Evolutionary conservation across 768 basidiomycete species (phyloP).

Genomic region (Amanita pseudoporphyria): DNA sequence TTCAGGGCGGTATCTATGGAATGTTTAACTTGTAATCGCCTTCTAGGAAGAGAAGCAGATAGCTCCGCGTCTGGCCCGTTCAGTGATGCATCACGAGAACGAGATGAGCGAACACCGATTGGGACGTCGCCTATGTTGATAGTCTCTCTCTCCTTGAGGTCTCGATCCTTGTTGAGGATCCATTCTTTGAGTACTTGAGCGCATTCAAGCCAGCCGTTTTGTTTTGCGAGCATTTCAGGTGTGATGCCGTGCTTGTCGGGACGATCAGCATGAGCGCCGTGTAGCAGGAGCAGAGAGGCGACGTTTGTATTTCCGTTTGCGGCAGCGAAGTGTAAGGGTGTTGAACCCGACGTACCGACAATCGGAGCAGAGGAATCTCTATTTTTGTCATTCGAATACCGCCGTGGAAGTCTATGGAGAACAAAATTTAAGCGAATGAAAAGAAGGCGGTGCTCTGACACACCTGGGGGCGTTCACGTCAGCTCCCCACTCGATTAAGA

Average conservation of each 20-base stretch:
- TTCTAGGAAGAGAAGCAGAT: conserved; percentile 23
- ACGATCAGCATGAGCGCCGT: conserved; percentile 74
- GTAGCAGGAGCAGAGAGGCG: conserved; percentile 70
- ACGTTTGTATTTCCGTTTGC: conserved; percentile 85
- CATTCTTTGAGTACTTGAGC: conserved; percentile 66
- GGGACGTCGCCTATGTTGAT: conserved; percentile 14
- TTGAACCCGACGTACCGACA: conserved; percentile 79
- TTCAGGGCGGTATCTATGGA: conserved; percentile 70
- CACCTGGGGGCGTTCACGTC: conserved; percentile 95
- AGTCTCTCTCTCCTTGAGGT: conserved; percentile 44
- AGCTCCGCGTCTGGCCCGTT: conserved; percentile 18
- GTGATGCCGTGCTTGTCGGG: conserved; percentile 90
- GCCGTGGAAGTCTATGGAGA: conserved; percentile 50
- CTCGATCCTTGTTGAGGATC: conserved; percentile 50
- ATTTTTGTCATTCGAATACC: conserved; percentile 62
- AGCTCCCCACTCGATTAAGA: conserved; percentile 90
- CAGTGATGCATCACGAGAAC: conserved; percentile 3
- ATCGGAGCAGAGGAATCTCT: conserved; percentile 61
- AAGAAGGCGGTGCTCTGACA: conserved; percentile 16
- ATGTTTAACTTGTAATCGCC: conserved; percentile 61
- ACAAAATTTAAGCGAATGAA: conserved; percentile 9
- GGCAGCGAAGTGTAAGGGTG: conserved; percentile 94
- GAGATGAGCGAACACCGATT: not conserved
- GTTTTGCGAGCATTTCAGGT: conserved; percentile 73
- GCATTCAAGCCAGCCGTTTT: conserved; percentile 73